Conservation (phyloP, 352 stramenopile species). For the Stephanocyclus meneghinianus region DNA sequence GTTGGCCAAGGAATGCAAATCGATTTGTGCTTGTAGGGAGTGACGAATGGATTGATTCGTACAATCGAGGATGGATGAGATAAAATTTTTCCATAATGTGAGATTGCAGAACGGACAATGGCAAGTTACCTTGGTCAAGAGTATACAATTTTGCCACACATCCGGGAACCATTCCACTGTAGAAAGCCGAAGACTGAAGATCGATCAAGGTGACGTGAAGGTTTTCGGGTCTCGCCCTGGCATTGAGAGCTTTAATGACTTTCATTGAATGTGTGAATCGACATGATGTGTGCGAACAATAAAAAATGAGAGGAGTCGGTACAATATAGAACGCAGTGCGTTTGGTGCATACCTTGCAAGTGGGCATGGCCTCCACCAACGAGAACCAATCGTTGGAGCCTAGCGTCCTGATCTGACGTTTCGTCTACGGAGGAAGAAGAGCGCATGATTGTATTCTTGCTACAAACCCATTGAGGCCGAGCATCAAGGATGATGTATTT, state of each 20-base stretch:
- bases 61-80: too few relatives aligned
- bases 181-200: conserved; percentile 59
- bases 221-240: conserved; percentile 44
- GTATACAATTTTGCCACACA: conserved; percentile 65
- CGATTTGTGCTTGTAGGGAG: conserved; percentile 50
- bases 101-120: too few relatives aligned
- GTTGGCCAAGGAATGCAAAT: conserved; percentile 59
- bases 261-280: not conserved
- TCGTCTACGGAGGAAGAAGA: too few relatives aligned
- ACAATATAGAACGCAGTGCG: not conserved
- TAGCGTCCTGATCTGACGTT: too few relatives aligned
- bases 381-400: conserved; percentile 53
- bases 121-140: conserved; percentile 39
- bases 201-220: conserved; percentile 79
- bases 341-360: conserved; percentile 46
- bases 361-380: conserved; percentile 81
- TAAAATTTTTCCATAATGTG: too few relatives aligned
- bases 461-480: too few relatives aligned
- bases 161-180: conserved; percentile 82
- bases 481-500: too few relatives aligned
- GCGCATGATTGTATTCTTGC: too few relatives aligned
- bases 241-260: conserved; percentile 79
- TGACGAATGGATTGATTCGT: too few relatives aligned
- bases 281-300: not conserved
- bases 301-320: not conserved